Base-by-base conservation (phyloP, 805 yeast species). In the Metschnikowia anglica region DNA sequence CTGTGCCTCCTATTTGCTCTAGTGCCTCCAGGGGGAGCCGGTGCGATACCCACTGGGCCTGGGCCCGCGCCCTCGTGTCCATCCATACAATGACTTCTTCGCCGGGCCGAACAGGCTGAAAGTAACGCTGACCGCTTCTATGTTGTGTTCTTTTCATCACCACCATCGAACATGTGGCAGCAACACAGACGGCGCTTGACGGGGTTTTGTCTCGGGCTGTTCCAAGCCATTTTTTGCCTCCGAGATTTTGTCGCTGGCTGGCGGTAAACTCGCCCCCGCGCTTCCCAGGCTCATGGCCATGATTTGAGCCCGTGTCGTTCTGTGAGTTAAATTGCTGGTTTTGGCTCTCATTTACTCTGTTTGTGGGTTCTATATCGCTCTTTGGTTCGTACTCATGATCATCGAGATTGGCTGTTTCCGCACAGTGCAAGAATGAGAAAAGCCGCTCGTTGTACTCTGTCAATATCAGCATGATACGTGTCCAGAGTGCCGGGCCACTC, bases 111-210 rank as follows among this genome's bases (percentile, higher is more conserved):
- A 65, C 67, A 4, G 74, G 60, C 31, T 49, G 58, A 12, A 76
- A 73, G 19, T 7, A 24, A 16, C 35, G 51, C 12, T 59, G 39
- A 15, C 41, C 37, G 8, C 53, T 55, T 2, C 44, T 46, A 1
- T 39, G 41, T 1, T 28, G 29, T 2, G 51, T 43, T 23, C 54
- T 54, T 41, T 54, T 50, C 52, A 66, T 58, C 1, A 78, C 76
- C 9, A 75, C 83, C 67, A 79, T 61, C 0, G 84, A 79, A 46
- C 85, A 80, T 1, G 85, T 80, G 3, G 85, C 83, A 2, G 79
- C 71, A 5, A 75, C 67, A 5, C 68, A 23, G 70, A 56, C 28
- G 5, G 46, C 37, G 19, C 24, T 27, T 11, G 25, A 24, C 7
- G 25, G 31, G 9, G n/a, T 10, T 15, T 11, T n/a, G 12, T 19